Conservation (phyloP, 345 rosid genomes). For the Acer campestre region DNA sequence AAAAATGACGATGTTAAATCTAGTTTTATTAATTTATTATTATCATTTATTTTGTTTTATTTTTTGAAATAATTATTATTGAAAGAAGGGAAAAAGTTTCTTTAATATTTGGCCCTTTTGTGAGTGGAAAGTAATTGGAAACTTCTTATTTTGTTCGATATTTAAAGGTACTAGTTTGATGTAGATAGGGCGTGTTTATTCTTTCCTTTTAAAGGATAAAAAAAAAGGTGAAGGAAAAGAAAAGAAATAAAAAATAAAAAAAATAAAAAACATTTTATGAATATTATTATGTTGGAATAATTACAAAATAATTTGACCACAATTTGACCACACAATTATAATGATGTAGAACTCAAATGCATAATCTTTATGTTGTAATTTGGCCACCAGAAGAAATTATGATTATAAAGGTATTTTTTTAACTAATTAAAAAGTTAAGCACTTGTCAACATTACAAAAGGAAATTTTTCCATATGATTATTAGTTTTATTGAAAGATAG, state of each 20-base stretch:
- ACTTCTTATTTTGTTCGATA: neutral
- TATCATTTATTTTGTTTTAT: too few relatives aligned
- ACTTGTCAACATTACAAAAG: neutral
- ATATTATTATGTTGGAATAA: too few relatives aligned
- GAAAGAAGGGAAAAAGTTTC: neutral
- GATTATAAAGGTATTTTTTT: neutral
- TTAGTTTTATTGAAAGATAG: neutral
- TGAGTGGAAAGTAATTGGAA: neutral
- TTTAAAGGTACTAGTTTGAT: neutral
- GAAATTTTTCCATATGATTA: neutral
- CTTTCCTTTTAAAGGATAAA: too few relatives aligned
- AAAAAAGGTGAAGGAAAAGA: too few relatives aligned
- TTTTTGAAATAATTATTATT: too few relatives aligned
- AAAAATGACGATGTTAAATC: too few relatives aligned
- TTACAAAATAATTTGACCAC: too few relatives aligned
- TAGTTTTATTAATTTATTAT: too few relatives aligned
- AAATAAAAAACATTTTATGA: too few relatives aligned
- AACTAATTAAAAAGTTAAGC: neutral
- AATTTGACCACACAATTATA: too few relatives aligned
- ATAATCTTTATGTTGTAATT: neutral
- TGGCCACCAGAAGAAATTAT: neutral
- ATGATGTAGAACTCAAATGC: too few relatives aligned
- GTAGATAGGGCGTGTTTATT: conserved; percentile 2
- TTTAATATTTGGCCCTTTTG: neutral
- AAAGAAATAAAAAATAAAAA: too few relatives aligned